phyloP scores from a whole-genome alignment of 2,329 filamentous ascomycete species.

The Hymenoscyphus fructigenus region DNA sequence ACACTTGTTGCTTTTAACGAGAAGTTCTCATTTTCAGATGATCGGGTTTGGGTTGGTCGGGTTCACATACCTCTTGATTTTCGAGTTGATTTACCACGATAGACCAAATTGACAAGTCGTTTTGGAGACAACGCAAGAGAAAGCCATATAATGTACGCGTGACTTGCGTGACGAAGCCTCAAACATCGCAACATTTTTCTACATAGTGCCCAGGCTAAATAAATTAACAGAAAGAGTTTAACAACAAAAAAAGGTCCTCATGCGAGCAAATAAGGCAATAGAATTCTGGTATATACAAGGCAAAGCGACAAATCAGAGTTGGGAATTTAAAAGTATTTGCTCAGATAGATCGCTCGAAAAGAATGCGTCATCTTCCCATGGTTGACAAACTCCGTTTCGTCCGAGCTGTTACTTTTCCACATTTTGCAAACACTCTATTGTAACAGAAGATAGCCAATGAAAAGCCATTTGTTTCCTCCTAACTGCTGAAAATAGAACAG shows the following conservation, averaged over 20 bases:
- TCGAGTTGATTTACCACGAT: neutral
- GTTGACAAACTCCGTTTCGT: neutral
- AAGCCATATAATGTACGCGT: neutral
- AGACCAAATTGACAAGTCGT: neutral
- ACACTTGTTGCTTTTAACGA: neutral
- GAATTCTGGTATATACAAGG: neutral
- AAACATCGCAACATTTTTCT: neutral
- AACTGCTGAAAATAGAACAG: conserved; percentile 3
- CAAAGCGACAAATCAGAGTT: neutral
- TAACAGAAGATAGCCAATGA: neutral
- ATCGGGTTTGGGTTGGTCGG: neutral
- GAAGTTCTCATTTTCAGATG: neutral
- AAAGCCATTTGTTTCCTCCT: neutral
- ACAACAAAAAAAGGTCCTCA: neutral
- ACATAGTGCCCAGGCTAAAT: neutral
- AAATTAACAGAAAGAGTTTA: neutral
- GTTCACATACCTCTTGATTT: neutral
- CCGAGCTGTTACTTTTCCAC: neutral
- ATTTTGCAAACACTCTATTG: neutral
- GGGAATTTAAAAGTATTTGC: neutral
- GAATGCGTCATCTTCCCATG: neutral
- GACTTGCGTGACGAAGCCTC: neutral
- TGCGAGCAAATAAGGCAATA: neutral
- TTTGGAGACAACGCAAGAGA: neutral
- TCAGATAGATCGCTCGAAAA: neutral